These are phyloP conservation scores for Chlorella sorokiniana DNA, from an alignment of 139 green algal genomes.

Conservation along the genomic window DNA sequence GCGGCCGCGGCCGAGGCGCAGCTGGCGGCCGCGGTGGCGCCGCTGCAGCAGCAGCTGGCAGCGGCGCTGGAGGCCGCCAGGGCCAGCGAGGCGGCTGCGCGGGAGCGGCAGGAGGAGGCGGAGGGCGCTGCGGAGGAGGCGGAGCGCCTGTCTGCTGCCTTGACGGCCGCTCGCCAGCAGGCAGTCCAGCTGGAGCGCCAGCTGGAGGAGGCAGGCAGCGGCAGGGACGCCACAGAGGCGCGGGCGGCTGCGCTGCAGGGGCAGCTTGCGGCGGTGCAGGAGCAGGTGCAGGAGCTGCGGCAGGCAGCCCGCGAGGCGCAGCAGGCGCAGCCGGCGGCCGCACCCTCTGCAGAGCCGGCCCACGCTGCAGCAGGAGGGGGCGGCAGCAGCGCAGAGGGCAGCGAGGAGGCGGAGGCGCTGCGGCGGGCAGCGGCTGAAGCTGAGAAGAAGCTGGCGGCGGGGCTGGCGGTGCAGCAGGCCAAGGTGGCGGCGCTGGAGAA, in stretches of 20 bases:
- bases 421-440: not conserved
- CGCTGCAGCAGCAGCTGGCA: conserved; percentile 30
- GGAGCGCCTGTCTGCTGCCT: not conserved
- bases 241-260: not conserved
- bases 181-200: not conserved
- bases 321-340: too few species aligned
- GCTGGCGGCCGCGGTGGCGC: not conserved
- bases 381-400: not conserved
- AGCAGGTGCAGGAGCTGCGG: conserved; percentile 3
- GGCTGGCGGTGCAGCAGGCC: conserved; percentile 33
- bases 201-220: not conserved
- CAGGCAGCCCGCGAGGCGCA: not conserved
- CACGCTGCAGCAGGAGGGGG: too few species aligned
- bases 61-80: not conserved
- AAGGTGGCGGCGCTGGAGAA: conserved; percentile 45
- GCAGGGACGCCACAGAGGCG: not conserved
- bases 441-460: conserved; percentile 26
- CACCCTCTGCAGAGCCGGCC: too few species aligned
- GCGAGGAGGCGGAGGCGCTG: not conserved
- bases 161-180: conserved; percentile 13
- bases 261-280: not conserved
- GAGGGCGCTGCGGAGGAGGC: conserved; percentile 1
- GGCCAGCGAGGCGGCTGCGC: not conserved
- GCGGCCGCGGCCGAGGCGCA: conserved; percentile 8
- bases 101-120: not conserved